A percentile compares a stretch with the other conserved stretches of the same genome.
phyloP scores from a whole-genome alignment of 1,284 basidiomycete genomes.

The Cystobasidiaceae sp. region DNA sequence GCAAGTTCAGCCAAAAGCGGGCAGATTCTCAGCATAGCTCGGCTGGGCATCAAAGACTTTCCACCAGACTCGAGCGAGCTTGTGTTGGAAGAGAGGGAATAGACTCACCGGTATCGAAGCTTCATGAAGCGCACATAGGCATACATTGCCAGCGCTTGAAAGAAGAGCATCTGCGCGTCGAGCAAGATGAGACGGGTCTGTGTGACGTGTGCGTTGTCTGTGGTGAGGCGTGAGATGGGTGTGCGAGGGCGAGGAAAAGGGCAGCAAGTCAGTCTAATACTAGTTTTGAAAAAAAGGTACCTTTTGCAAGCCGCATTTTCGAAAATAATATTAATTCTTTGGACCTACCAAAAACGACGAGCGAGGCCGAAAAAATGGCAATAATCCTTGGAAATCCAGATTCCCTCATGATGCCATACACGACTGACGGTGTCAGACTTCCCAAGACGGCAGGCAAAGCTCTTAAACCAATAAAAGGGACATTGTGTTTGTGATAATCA shows the following conservation, averaged over 20 bases:
- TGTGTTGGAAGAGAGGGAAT: too few relatives aligned
- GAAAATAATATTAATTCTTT: too few relatives aligned
- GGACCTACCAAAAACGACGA: conserved; percentile 81
- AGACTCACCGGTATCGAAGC: conserved; percentile 77
- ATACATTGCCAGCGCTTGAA: conserved; percentile 89
- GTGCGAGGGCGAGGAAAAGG: too few relatives aligned
- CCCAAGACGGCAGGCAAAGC: conserved; percentile 86
- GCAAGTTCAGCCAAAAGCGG: neutral
- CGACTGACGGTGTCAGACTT: conserved; percentile 78
- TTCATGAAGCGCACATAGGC: conserved; percentile 93
- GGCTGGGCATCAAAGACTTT: too few relatives aligned
- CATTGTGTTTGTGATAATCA: conserved; percentile 75
- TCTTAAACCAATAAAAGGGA: conserved; percentile 91
- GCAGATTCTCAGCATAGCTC: too few relatives aligned
- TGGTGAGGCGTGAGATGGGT: too few relatives aligned
- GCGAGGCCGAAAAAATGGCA: conserved; percentile 74
- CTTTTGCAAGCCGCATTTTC: too few relatives aligned
- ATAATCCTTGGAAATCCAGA: conserved; percentile 87
- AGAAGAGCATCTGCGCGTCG: conserved; percentile 91
- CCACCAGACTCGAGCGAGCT: too few relatives aligned
- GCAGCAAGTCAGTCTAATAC: too few relatives aligned
- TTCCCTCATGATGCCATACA: conserved; percentile 97
- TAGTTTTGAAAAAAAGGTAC: too few relatives aligned
- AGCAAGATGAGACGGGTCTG: conserved; percentile 94
- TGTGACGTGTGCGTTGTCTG: conserved; percentile 92